A percentile compares a stretch with the other conserved stretches of the same genome.
Evolutionary conservation across 2,329 filamentous ascomycete genomes (phyloP).

Genomic region (Botrytis deweyae): DNA sequence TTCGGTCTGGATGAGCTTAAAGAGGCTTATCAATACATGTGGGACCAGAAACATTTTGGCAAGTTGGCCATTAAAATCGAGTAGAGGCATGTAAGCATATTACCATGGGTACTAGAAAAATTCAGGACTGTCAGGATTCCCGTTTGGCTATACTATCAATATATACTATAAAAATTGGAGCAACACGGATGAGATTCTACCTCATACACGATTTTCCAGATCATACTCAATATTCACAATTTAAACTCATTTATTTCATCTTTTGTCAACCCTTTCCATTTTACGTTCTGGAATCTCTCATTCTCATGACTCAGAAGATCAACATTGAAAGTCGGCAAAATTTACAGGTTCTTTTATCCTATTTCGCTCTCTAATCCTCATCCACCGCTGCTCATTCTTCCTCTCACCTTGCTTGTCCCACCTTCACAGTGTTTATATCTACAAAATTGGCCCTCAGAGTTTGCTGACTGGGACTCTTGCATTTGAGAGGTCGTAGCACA

Average conservation of each 20-base stretch:
- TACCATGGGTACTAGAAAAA: not conserved
- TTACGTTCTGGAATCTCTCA: not conserved
- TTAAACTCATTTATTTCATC: not conserved
- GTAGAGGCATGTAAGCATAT: not conserved
- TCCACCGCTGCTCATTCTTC: not conserved
- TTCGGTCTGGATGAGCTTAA: constrained; percentile 48
- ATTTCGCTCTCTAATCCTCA: not conserved
- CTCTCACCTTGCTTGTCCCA: not conserved
- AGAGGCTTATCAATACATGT: constrained; percentile 51
- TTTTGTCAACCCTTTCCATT: not conserved
- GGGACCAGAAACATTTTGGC: constrained; percentile 44
- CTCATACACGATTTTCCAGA: too few species aligned
- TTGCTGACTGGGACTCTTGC: not conserved
- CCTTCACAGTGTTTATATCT: not conserved
- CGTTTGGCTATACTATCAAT: not conserved
- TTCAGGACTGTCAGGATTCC: not conserved
- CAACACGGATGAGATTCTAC: too few species aligned
- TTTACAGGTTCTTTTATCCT: not conserved
- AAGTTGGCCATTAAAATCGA: constrained; percentile 22
- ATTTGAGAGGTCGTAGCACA: too few species aligned
- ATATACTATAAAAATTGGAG: not conserved
- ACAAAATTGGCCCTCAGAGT: not conserved
- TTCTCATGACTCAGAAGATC: not conserved
- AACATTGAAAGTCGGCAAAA: not conserved
- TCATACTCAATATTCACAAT: not conserved